Conservation (phyloP, 768 basidiomycete genomes). For the Leccinellum albellum region DNA sequence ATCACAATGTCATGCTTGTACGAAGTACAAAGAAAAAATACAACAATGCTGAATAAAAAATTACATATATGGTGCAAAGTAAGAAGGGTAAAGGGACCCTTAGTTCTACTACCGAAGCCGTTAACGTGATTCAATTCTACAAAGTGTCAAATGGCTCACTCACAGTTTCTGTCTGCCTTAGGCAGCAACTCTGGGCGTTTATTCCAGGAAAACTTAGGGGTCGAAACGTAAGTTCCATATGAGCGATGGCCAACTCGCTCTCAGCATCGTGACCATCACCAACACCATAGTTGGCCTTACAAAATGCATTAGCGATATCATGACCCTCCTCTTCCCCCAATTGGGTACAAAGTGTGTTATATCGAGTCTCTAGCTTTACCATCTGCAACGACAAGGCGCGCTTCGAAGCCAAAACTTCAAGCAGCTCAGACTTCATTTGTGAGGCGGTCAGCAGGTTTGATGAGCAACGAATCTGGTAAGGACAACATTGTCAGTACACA, state of each 20-base stretch:
- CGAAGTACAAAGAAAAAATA: too few relatives aligned
- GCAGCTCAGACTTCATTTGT: neutral
- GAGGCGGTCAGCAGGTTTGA: neutral
- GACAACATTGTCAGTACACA: neutral
- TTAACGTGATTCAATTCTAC: too few relatives aligned
- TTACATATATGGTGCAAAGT: too few relatives aligned
- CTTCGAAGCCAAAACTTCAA: neutral
- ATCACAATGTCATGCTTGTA: too few relatives aligned
- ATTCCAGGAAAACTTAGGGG: neutral
- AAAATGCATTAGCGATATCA: neutral
- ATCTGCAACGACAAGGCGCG: neutral
- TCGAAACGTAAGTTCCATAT: neutral
- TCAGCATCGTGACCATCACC: neutral
- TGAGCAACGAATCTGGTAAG: neutral
- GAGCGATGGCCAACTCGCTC: neutral
- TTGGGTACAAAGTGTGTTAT: neutral
- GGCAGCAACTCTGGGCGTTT: too few relatives aligned
- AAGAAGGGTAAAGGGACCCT: too few relatives aligned
- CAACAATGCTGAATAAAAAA: too few relatives aligned
- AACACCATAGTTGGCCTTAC: neutral
- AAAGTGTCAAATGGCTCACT: too few relatives aligned
- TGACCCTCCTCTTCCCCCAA: neutral
- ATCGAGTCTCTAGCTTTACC: neutral
- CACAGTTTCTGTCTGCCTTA: too few relatives aligned
- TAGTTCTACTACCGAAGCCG: too few relatives aligned